Percentiles rank a stretch among this genome's conserved stretches.
Conservation (phyloP, 2,329 filamentous ascomycete species). For the Fusarium sp. region DNA sequence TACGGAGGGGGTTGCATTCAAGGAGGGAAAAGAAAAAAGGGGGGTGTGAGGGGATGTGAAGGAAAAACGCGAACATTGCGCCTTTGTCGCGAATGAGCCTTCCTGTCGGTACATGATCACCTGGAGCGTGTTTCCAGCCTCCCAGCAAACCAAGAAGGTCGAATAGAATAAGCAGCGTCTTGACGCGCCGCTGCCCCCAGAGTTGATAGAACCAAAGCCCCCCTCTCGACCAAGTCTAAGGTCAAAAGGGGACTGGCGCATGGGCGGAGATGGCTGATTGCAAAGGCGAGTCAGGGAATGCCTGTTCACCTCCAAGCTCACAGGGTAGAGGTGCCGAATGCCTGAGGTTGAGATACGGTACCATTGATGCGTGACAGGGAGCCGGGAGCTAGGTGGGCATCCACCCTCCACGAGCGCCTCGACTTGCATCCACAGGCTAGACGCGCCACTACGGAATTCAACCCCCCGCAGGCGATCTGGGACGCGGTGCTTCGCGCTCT, state of each 20-base stretch:
- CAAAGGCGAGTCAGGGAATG: conserved; percentile 38
- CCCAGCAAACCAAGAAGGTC: neutral
- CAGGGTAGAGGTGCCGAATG: conserved; percentile 9
- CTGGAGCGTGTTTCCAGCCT: neutral
- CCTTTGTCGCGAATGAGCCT: conserved; percentile 2
- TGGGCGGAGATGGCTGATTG: conserved; percentile 22
- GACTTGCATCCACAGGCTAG: conserved; percentile 35
- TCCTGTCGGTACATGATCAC: neutral
- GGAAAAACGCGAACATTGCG: conserved; percentile 13
- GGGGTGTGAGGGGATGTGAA: conserved; percentile 14
- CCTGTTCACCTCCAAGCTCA: conserved; percentile 16
- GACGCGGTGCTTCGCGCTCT: conserved; percentile 8
- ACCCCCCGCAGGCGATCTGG: conserved; percentile 28
- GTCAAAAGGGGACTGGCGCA: conserved; percentile 19
- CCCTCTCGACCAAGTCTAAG: conserved; percentile 7
- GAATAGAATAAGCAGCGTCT: conserved; percentile 11
- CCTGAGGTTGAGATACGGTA: conserved; percentile 37
- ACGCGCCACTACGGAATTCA: conserved; percentile 26
- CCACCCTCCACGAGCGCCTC: conserved; percentile 26
- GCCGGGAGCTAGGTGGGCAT: conserved; percentile 20
- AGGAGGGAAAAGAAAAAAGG: conserved; percentile 17
- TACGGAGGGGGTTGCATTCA: conserved; percentile 39
- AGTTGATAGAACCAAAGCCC: neutral
- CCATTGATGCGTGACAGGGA: conserved; percentile 38
- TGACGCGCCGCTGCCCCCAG: neutral